These are phyloP conservation scores for Pseudogymnoascus sp. DNA, from an alignment of 2,329 filamentous ascomycete genomes.

Conservation along the genomic window DNA sequence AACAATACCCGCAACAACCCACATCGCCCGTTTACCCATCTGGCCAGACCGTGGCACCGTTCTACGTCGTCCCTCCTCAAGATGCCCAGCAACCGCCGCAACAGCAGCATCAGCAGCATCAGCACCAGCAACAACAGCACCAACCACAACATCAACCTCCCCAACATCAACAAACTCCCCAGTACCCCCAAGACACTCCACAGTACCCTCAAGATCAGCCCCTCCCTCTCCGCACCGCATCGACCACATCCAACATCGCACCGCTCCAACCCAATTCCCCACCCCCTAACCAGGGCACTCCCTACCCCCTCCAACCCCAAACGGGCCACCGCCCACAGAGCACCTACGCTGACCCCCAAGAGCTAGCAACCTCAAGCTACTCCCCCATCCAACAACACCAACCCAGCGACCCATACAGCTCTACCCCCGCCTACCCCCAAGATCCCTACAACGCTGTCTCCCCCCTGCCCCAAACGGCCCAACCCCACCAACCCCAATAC, in stretches of 20 bases:
- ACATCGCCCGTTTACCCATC: constrained; percentile 47
- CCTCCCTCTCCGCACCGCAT: constrained; percentile 33
- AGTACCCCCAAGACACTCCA: constrained; percentile 47
- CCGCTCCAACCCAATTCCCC: constrained; percentile 47
- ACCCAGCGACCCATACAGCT: constrained; percentile 33
- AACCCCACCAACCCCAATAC: constrained; percentile 21
- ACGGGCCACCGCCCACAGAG: constrained; percentile 55
- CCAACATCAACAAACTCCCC: constrained; percentile 44
- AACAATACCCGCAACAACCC: constrained; percentile 42
- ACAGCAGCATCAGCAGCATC: constrained; percentile 25
- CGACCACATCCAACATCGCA: background rate
- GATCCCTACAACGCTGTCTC: constrained; percentile 25
- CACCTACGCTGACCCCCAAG: constrained; percentile 67
- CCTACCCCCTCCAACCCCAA: constrained; percentile 38
- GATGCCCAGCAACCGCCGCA: constrained; percentile 32
- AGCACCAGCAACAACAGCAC: constrained; percentile 31
- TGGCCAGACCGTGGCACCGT: constrained; percentile 50
- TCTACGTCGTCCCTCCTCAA: constrained; percentile 58
- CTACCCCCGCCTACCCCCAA: constrained; percentile 23
- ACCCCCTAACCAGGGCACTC: constrained; percentile 45
- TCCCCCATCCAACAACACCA: constrained; percentile 53
- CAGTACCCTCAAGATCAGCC: constrained; percentile 41
- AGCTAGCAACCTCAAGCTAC: constrained; percentile 71
- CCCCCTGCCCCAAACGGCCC: constrained; percentile 21
- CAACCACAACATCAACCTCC: constrained; percentile 44